Percentiles rank a stretch among this genome's conserved stretches.
Evolutionary conservation across 768 basidiomycete species (phyloP).

Genomic region (Lentinula detonsa): DNA sequence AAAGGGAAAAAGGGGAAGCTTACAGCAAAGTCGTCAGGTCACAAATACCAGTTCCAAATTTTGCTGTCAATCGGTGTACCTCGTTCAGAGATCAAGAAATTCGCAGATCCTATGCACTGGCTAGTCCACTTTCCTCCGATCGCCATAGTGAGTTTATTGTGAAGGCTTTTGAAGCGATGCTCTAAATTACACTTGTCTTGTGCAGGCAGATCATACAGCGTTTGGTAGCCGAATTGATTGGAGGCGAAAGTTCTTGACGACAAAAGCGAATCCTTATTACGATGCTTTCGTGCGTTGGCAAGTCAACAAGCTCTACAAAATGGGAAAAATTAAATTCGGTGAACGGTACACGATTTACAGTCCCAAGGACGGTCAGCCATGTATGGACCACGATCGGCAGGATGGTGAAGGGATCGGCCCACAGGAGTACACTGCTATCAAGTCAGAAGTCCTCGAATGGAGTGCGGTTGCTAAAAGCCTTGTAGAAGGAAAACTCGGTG

Average conservation of each 20-base stretch:
- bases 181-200: neutral
- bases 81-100: slow-evolving; percentile 86
- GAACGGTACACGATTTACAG: slow-evolving; percentile 98
- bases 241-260: slow-evolving; percentile 92
- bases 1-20: slow-evolving; percentile 97
- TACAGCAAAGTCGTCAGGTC: slow-evolving; percentile 85
- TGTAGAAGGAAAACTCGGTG: slow-evolving; percentile 65
- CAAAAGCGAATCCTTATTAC: slow-evolving; percentile 94
- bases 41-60: slow-evolving; percentile 98
- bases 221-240: slow-evolving; percentile 98
- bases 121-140: slow-evolving; percentile 93
- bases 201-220: slow-evolving; percentile 63
- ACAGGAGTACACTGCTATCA: slow-evolving; percentile 91
- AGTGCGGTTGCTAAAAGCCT: slow-evolving; percentile 57
- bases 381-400: slow-evolving; percentile 98
- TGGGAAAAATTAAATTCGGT: slow-evolving; percentile 96
- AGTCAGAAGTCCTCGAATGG: slow-evolving; percentile 91
- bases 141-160: slow-evolving; percentile 54
- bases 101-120: slow-evolving; percentile 95
- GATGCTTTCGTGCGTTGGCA: slow-evolving; percentile 98
- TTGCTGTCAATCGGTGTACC: slow-evolving; percentile 93
- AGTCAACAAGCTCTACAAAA: slow-evolving; percentile 81
- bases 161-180: neutral
- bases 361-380: slow-evolving; percentile 97
- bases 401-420: slow-evolving; percentile 94